Percentiles rank a stretch among this genome's conserved stretches.
These are phyloP conservation scores for Francoa sonchifolia DNA, from an alignment of 441 rosid genomes.

Conservation along the genomic window DNA sequence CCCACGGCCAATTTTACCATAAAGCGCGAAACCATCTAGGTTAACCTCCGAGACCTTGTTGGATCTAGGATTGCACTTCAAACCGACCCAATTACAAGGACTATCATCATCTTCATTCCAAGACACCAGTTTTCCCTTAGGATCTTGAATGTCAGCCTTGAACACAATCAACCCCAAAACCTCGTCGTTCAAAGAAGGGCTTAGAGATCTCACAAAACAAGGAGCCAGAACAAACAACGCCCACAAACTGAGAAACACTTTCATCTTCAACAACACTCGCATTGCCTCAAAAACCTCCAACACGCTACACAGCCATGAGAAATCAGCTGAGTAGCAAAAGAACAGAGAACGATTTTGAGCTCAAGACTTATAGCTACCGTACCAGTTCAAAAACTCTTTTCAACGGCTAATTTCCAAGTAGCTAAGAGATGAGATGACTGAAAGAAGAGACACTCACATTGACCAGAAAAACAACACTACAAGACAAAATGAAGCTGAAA, in stretches of 20 bases:
- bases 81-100: slow-evolving; percentile 52
- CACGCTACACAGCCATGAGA: slow-evolving; percentile 10
- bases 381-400: too few relatives aligned
- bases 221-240: slow-evolving; percentile 25
- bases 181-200: slow-evolving; percentile 79
- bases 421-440: too few relatives aligned
- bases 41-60: slow-evolving; percentile 51
- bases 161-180: slow-evolving; percentile 81
- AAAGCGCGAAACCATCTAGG: slow-evolving; percentile 45
- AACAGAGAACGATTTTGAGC: too few relatives aligned
- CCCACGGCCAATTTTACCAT: slow-evolving; percentile 63
- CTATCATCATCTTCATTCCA: slow-evolving; percentile 58
- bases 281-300: neutral
- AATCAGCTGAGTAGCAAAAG: too few relatives aligned
- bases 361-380: too few relatives aligned
- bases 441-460: too few relatives aligned
- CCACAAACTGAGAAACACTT: slow-evolving; percentile 19
- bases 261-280: slow-evolving; percentile 17
- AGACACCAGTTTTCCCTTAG: slow-evolving; percentile 38
- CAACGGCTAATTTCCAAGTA: too few relatives aligned
- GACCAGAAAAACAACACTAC: too few relatives aligned
- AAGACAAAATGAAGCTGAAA: too few relatives aligned
- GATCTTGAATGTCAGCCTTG: slow-evolving; percentile 55
- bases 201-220: slow-evolving; percentile 42
- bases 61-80: slow-evolving; percentile 48